Base-by-base conservation (phyloP, 176 grass and related monocot species). In the Luzula sylvatica region DNA sequence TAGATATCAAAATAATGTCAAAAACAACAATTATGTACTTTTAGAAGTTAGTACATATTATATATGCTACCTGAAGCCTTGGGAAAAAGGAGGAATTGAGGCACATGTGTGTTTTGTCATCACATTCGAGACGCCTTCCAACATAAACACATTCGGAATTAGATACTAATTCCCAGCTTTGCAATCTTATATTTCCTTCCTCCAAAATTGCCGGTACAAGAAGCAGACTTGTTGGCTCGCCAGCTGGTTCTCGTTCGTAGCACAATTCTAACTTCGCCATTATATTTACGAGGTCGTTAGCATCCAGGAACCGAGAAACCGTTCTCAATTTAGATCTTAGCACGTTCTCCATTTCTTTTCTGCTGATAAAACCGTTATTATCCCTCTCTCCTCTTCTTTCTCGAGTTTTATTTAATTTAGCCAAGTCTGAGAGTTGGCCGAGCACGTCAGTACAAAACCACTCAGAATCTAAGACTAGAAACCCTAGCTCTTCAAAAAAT, bases 71-170 rank as follows among this genome's bases (percentile, higher is more conserved):
- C 85, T 89, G 85, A 39, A 89, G 64, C 53, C 78, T 86, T 57
- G 80, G 74, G 76, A 86, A 96, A 77, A 96, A 96, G 72, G 77
- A 59, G 11, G 58, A 35, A 74, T 80, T 76, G 26, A 96, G 68
- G 58, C 87, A 79, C 70, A 82, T 71, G 4, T 86, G 81, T 44
- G 17, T 72, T 32, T 62, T 71, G 60, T 77, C 77, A 56, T 79
- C 73, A 69, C 81, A 96, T 65, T 89, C 65, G 6, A 96, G 71
- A 69, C 21, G 55, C 56, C 90, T 86, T 65, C 90, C 84, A 20
- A 66, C 67, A 56, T 82, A 89, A 74, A 74, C 72, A 43, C 54
- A 86, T 20, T 76, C 74, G 12, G 77, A 60, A 39, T 46, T 53
- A 40, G 44, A 46, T 12, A 19, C 68, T 53, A 71, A 46, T 22